These are phyloP conservation scores for Phytophthora litchii DNA, from an alignment of 352 stramenopile species.

Conservation along the genomic window DNA sequence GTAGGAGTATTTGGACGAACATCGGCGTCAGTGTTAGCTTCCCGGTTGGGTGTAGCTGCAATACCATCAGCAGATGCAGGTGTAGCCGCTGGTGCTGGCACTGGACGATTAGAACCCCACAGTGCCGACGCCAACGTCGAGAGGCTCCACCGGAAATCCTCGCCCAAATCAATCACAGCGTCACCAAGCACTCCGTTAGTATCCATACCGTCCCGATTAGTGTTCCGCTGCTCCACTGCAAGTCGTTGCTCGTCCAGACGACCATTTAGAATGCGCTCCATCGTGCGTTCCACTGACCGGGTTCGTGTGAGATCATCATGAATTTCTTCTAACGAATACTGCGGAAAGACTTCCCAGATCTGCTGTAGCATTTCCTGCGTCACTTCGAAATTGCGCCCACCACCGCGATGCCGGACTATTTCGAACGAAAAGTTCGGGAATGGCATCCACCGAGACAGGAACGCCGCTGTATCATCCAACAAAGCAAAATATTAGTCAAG, in stretches of 20 bases:
- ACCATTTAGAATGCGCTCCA: conserved; percentile 73
- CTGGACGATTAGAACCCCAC: conserved; percentile 20
- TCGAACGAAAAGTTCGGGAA: conserved; percentile 82
- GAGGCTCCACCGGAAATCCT: conserved; percentile 48
- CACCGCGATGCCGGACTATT: conserved; percentile 61
- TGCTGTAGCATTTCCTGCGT: conserved; percentile 76
- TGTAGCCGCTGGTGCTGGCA: neutral
- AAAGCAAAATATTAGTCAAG: conserved; percentile 21
- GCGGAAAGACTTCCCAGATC: conserved; percentile 78
- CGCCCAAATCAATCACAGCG: conserved; percentile 43
- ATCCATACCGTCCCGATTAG: conserved; percentile 25
- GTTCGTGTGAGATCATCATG: conserved; percentile 57
- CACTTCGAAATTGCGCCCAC: conserved; percentile 47
- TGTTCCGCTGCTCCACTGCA: conserved; percentile 27
- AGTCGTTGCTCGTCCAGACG: conserved; percentile 47
- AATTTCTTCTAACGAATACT: conserved; percentile 67
- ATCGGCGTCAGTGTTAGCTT: conserved; percentile 7
- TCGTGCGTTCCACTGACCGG: conserved; percentile 68
- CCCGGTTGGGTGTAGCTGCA: conserved; percentile 6
- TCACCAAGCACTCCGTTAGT: conserved; percentile 35
- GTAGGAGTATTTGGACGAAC: neutral
- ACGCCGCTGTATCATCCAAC: conserved; percentile 47
- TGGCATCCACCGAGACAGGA: conserved; percentile 70
- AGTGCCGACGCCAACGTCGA: conserved; percentile 42
- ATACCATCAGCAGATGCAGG: neutral